Evolutionary conservation across 2,329 filamentous ascomycete species (phyloP).

Genomic region (Arachnomyces sp.): DNA sequence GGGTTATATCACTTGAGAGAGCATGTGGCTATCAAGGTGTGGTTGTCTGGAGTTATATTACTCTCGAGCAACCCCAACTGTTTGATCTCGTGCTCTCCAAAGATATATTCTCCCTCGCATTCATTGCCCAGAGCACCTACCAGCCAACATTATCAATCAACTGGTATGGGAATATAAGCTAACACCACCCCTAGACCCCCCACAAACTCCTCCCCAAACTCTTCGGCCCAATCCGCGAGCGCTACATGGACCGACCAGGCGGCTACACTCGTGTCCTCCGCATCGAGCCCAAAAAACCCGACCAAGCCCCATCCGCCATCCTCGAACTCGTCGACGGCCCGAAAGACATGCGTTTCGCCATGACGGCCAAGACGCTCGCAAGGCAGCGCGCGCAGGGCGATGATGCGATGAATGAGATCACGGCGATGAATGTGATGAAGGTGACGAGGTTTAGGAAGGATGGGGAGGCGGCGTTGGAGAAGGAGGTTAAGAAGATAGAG

Average conservation of each 20-base stretch:
- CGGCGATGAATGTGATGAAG: constrained; percentile 70
- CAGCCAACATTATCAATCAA: not conserved
- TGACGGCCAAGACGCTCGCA: constrained; percentile 80
- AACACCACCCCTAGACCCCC: constrained; percentile 26
- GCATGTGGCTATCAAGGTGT: too few relatives aligned
- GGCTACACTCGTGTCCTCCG: constrained; percentile 93
- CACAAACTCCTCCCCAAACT: constrained; percentile 63
- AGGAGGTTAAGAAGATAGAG: constrained; percentile 43
- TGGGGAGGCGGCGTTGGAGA: constrained; percentile 60
- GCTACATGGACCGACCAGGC: constrained; percentile 71
- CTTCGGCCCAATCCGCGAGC: constrained; percentile 69
- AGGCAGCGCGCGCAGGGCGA: constrained; percentile 46
- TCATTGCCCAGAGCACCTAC: constrained; percentile 4
- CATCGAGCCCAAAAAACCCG: constrained; percentile 77
- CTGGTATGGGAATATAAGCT: not conserved
- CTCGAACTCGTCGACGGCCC: constrained; percentile 93
- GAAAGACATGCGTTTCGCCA: constrained; percentile 85
- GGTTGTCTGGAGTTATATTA: too few relatives aligned
- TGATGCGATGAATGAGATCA: constrained; percentile 59
- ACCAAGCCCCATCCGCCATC: constrained; percentile 83
- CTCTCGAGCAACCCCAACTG: too few relatives aligned
- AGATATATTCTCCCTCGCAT: constrained; percentile 1
- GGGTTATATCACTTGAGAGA: too few relatives aligned
- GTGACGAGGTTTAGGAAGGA: constrained; percentile 65
- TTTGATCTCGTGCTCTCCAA: not conserved